Evolutionary conservation across 1,284 basidiomycete species (phyloP), one percentile per base, ranked within the genome.

Genomic region (Ceraceosorus bombacis): DNA sequence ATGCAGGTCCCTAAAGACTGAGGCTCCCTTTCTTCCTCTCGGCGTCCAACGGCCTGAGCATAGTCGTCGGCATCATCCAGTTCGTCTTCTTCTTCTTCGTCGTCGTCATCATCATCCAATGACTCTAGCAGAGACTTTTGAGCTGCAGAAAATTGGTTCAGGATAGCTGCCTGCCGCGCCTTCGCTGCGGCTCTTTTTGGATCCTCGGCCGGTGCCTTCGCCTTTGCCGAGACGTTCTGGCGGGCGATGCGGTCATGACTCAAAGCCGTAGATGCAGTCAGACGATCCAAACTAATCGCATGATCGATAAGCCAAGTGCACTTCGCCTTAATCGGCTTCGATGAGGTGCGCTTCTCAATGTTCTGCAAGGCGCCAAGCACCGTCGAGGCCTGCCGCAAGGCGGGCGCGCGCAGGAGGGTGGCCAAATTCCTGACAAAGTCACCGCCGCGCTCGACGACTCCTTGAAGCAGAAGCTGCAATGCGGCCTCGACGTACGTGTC

Each of bases 401-500:
- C 27, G 27, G 27, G 27, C 27, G 27, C 27, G 27, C 27, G 27
- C 27, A 27, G 27, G 27, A 27, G 27, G 27, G 27, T 27, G 9
- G 55, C 48, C 17, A 56, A 4, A 12, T 15, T 58, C 54, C 59
- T 60, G 0, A 65, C 66, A 54, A 73, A 73, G 40, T 8, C 51
- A 2, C 53, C 62, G 13, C 63, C 62, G 5, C 56, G 55, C 52
- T 74, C 73, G 12, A 68, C 66, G 10, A 77, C 51, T 15, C 67
- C 75, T 37, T 68, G 64, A 58, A 69, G 64, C 55, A 71, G 39
- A 43, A 77, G 68, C 76, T 95, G 89, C 36, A 97, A 80, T 0
- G 85, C 84, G 65, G 93, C 87, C 76, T 97, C 94, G 12, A 96
- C 82, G 58, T 97, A 88, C 2, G 89, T 88, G 0, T 85, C 84